phyloP scores from a whole-genome alignment of 805 yeast genomes.

The Wickerhamiella kurtzmanii region DNA sequence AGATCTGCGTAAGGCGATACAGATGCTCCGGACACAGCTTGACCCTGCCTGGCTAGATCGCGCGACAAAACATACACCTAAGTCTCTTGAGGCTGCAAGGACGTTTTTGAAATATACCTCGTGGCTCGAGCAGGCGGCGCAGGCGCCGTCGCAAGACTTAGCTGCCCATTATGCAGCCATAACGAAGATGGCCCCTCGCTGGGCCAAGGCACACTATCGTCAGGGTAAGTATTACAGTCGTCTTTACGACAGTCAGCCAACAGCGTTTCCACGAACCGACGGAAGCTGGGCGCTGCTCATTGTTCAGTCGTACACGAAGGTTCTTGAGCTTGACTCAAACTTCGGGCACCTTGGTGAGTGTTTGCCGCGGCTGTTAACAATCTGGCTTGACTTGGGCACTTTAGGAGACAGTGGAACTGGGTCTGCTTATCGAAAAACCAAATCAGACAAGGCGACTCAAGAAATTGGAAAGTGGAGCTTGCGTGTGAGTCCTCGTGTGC shows the following conservation, averaged over 20 bases:
- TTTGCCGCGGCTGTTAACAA: slow-evolving; percentile 53
- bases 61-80: slow-evolving; percentile 4
- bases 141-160: slow-evolving; percentile 62
- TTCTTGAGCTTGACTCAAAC: slow-evolving; percentile 47
- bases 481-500: slow-evolving; percentile 38
- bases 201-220: slow-evolving; percentile 72
- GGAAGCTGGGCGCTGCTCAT: slow-evolving; percentile 42
- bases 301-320: slow-evolving; percentile 41
- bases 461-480: neutral
- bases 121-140: slow-evolving; percentile 81
- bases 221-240: slow-evolving; percentile 71
- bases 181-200: slow-evolving; percentile 37
- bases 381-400: slow-evolving; percentile 61
- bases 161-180: slow-evolving; percentile 55
- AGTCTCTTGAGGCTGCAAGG: slow-evolving; percentile 23
- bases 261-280: slow-evolving; percentile 22
- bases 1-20: slow-evolving; percentile 71
- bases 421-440: neutral
- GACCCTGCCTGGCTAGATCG: slow-evolving; percentile 12
- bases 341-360: slow-evolving; percentile 56
- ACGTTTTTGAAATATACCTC: slow-evolving; percentile 68
- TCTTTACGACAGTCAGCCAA: slow-evolving; percentile 52
- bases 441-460: neutral
- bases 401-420: neutral
- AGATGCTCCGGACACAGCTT: slow-evolving; percentile 37